phyloP scores from a whole-genome alignment of 495 filamentous ascomycete genomes.

The Talaromyces adpressus region DNA sequence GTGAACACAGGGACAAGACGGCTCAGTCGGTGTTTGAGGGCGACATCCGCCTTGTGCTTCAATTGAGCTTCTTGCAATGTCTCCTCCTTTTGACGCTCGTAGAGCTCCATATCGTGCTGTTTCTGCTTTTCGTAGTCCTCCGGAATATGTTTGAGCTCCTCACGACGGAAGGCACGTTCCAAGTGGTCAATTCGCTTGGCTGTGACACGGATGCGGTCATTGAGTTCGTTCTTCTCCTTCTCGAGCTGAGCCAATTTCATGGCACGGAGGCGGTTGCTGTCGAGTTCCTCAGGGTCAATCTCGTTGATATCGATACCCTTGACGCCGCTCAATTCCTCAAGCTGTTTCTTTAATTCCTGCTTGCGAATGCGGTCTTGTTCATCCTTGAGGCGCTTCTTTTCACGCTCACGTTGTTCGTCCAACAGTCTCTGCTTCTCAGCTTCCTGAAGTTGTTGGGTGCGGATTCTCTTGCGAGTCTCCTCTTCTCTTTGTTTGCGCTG shows the following conservation, averaged over 20 bases:
- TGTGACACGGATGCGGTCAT: constrained; percentile 82
- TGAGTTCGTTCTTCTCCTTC: constrained; percentile 92
- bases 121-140: constrained; percentile 83
- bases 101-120: constrained; percentile 69
- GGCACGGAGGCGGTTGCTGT: constrained; percentile 79
- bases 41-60: constrained; percentile 85
- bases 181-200: constrained; percentile 96
- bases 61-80: constrained; percentile 70
- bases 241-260: constrained; percentile 94
- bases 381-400: constrained; percentile 78
- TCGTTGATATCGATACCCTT: constrained; percentile 73
- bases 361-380: constrained; percentile 88
- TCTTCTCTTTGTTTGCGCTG: constrained; percentile 89
- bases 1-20: constrained; percentile 77
- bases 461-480: constrained; percentile 72
- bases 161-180: constrained; percentile 91
- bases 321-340: constrained; percentile 77
- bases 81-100: constrained; percentile 69
- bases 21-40: constrained; percentile 83
- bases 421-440: constrained; percentile 80
- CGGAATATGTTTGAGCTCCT: constrained; percentile 85
- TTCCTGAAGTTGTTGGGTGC: constrained; percentile 77
- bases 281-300: constrained; percentile 77
- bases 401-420: constrained; percentile 85
- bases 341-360: constrained; percentile 90